A percentile compares a stretch with the other conserved stretches of the same genome.
Evolutionary conservation across 1,284 basidiomycete genomes (phyloP).

Genomic region (Apiotrichum brassicae): DNA sequence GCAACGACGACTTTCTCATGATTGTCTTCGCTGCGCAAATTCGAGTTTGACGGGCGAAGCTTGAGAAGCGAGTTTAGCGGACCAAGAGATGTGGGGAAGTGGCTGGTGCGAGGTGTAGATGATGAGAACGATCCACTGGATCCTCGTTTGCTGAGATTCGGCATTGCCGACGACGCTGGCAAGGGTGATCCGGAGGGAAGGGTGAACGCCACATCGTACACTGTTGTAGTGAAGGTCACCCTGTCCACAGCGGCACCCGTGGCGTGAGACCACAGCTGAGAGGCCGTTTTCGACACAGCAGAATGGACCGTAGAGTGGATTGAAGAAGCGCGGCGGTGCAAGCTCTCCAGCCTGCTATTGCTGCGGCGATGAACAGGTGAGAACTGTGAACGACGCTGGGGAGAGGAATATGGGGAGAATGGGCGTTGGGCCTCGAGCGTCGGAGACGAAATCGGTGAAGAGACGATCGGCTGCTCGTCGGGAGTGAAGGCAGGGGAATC

Average conservation of each 20-base stretch:
- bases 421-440: no score
- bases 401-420: no score
- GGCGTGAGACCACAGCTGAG: slow-evolving; percentile 30
- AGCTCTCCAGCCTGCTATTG: neutral
- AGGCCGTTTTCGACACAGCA: slow-evolving; percentile 22
- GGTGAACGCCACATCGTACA: slow-evolving; percentile 26
- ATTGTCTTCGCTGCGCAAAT: slow-evolving; percentile 5
- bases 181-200: slow-evolving; percentile 14
- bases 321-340: slow-evolving; percentile 14
- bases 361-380: neutral
- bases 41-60: neutral
- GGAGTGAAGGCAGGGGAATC: neutral
- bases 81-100: neutral
- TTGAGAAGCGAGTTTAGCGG: slow-evolving; percentile 6
- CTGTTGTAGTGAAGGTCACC: slow-evolving; percentile 21
- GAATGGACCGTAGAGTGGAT: slow-evolving; percentile 21
- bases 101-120: neutral
- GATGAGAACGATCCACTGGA: neutral
- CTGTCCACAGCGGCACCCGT: slow-evolving; percentile 34
- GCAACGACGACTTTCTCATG: slow-evolving; percentile 23
- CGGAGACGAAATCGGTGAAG: no score
- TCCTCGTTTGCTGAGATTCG: neutral
- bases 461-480: neutral
- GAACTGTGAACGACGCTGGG: no score
- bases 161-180: neutral